Percentiles rank a stretch among this genome's conserved stretches.
Evolutionary conservation across 2,329 filamentous ascomycete genomes (phyloP).

Genomic region (Blastomyces emzantsi): DNA sequence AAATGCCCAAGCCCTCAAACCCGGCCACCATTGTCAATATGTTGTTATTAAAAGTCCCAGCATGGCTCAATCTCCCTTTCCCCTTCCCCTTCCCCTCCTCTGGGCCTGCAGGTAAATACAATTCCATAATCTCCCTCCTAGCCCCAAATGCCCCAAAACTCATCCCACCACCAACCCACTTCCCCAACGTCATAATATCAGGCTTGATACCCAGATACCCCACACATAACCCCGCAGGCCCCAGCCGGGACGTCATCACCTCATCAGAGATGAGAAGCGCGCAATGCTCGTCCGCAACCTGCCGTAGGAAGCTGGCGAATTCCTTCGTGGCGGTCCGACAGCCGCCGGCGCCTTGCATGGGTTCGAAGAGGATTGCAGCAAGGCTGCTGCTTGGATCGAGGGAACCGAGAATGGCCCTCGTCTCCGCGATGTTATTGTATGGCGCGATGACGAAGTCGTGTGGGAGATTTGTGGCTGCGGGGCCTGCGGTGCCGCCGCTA

Average conservation of each 20-base stretch:
- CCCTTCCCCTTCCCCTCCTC: conserved; percentile 16
- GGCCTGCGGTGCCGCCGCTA: conserved; percentile 20
- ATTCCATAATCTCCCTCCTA: conserved; percentile 47
- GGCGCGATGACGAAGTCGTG: conserved; percentile 51
- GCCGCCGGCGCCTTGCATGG: conserved; percentile 56
- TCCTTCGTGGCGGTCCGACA: conserved; percentile 43
- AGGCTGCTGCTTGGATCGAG: conserved; percentile 35
- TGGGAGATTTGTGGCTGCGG: conserved; percentile 37
- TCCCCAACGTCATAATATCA: conserved; percentile 57
- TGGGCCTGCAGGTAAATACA: conserved; percentile 42
- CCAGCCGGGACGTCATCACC: conserved; percentile 58
- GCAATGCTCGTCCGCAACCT: conserved; percentile 40
- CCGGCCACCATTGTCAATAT: conserved; percentile 52
- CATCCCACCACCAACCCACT: conserved; percentile 58
- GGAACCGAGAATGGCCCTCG: conserved; percentile 36
- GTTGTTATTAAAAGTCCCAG: conserved; percentile 63
- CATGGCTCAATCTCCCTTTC: conserved; percentile 41
- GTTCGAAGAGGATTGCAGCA: conserved; percentile 57
- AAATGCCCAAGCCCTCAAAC: conserved; percentile 26
- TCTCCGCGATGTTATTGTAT: conserved; percentile 52
- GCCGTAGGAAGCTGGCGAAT: conserved; percentile 47
- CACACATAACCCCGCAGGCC: conserved; percentile 42
- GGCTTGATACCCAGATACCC: conserved; percentile 39
- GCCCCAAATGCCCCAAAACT: conserved; percentile 61
- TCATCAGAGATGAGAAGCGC: conserved; percentile 61